Evolutionary conservation across 176 grass and related monocot genomes (phyloP).

Genomic region (Lolium rigidum): DNA sequence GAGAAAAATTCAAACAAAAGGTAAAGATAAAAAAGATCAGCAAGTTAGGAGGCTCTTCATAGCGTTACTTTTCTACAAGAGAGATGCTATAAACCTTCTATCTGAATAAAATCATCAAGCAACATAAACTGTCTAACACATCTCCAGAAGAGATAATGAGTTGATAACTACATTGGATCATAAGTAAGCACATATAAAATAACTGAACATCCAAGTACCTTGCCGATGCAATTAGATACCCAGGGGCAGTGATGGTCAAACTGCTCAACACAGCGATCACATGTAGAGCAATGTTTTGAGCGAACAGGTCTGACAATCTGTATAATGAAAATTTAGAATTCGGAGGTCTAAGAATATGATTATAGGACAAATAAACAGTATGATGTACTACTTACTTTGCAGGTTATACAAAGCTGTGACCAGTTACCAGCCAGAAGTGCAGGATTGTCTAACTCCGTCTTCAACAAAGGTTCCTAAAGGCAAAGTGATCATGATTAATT

Average conservation of each 20-base stretch:
- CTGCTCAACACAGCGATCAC: slow-evolving; percentile 98
- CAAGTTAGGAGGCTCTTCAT: slow-evolving; percentile 15
- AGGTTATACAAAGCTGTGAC: slow-evolving; percentile 95
- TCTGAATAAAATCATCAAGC: neutral
- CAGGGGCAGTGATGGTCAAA: slow-evolving; percentile 99
- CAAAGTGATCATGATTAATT: slow-evolving; percentile 29
- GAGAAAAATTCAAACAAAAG: slow-evolving; percentile 21
- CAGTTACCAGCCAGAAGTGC: slow-evolving; percentile 88
- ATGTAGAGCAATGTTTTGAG: slow-evolving; percentile 96
- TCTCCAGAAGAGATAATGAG: slow-evolving; percentile 5
- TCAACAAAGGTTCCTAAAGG: slow-evolving; percentile 93
- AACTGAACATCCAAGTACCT: slow-evolving; percentile 57
- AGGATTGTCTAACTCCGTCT: slow-evolving; percentile 85
- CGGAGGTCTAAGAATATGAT: slow-evolving; percentile 35
- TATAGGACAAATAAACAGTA: slow-evolving; percentile 20
- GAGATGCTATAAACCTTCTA: neutral
- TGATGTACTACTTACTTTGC: slow-evolving; percentile 71
- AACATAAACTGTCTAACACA: slow-evolving; percentile 28
- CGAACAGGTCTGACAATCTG: slow-evolving; percentile 95
- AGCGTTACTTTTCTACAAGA: slow-evolving; percentile 14
- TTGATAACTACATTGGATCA: slow-evolving; percentile 5
- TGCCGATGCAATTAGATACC: slow-evolving; percentile 99
- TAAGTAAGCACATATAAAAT: slow-evolving; percentile 28
- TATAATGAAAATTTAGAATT: slow-evolving; percentile 44
- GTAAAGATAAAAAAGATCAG: neutral